phyloP scores from a whole-genome alignment of 2,329 filamentous ascomycete genomes.

The Ophiostoma piceae region DNA sequence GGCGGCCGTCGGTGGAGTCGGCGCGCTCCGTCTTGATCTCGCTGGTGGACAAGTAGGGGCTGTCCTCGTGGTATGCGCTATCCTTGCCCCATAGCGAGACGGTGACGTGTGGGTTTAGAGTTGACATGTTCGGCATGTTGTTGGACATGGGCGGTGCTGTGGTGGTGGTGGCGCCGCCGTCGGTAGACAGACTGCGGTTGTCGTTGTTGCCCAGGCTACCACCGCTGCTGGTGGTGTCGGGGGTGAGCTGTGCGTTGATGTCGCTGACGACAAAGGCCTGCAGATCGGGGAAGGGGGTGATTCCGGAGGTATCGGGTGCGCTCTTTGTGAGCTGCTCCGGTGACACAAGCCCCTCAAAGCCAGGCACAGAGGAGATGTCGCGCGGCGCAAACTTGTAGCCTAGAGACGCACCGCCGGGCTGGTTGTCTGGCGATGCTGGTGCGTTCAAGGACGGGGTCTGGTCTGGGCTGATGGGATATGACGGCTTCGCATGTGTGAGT shows the following conservation, averaged over 20 bases:
- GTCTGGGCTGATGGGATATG: constrained; percentile 48
- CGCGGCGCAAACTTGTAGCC: constrained; percentile 15
- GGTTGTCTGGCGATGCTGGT: constrained; percentile 39
- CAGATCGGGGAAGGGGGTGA: constrained; percentile 29
- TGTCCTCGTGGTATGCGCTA: constrained; percentile 26
- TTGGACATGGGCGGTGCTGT: constrained; percentile 39
- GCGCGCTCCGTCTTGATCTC: constrained; percentile 20
- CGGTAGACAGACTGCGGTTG: constrained; percentile 38
- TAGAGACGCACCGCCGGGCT: constrained; percentile 25
- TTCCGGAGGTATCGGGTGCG: constrained; percentile 34
- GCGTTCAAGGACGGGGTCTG: constrained; percentile 47
- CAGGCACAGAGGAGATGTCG: constrained; percentile 24
- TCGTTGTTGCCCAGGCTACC: constrained; percentile 28
- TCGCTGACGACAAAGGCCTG: constrained; percentile 27
- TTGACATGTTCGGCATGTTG: too few species aligned
- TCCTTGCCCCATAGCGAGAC: constrained; percentile 53
- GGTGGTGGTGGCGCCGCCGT: constrained; percentile 42
- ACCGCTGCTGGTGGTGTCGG: constrained; percentile 46
- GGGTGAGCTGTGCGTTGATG: constrained; percentile 40
- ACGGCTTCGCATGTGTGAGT: constrained; percentile 28
- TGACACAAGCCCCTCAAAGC: constrained; percentile 37
- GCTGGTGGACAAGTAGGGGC: constrained; percentile 29
- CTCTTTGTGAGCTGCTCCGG: constrained; percentile 41
- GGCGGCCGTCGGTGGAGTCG: constrained; percentile 11
- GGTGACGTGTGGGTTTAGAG: constrained; percentile 50